Conservation (phyloP, 495 filamentous ascomycete species). For the Podospora tetraspora region DNA sequence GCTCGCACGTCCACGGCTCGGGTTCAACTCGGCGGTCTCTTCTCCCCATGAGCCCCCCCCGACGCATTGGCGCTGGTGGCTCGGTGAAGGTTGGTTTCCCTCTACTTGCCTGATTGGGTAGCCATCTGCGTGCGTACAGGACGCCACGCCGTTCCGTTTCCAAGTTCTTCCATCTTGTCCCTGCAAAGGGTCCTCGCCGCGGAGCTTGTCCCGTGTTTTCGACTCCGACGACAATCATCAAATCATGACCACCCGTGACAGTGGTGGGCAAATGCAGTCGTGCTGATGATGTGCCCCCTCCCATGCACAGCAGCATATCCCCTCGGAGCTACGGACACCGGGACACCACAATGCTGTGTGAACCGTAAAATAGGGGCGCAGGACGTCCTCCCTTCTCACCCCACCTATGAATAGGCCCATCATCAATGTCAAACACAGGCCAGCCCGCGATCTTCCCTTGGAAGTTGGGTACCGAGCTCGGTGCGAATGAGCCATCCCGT, state of each 20-base stretch:
- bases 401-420: neutral
- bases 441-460: neutral
- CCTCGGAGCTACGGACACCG: neutral
- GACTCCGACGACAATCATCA: neutral
- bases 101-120: constrained; percentile 7
- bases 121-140: constrained; percentile 8
- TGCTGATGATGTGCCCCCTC: neutral
- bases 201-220: neutral
- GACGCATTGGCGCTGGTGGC: neutral
- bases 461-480: neutral
- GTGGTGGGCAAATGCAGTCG: neutral
- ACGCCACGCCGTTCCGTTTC: constrained; percentile 10
- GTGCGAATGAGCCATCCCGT: neutral
- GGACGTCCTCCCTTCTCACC: neutral
- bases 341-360: neutral
- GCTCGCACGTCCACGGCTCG: constrained; percentile 11
- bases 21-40: constrained; percentile 13
- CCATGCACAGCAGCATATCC: neutral
- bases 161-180: neutral
- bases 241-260: neutral
- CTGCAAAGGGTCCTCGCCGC: neutral
- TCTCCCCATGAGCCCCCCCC: neutral
- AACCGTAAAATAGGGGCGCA: neutral
- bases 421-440: neutral
- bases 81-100: constrained; percentile 1